phyloP scores from a whole-genome alignment of 2,329 filamentous ascomycete species.

The Colletotrichum lentis region DNA sequence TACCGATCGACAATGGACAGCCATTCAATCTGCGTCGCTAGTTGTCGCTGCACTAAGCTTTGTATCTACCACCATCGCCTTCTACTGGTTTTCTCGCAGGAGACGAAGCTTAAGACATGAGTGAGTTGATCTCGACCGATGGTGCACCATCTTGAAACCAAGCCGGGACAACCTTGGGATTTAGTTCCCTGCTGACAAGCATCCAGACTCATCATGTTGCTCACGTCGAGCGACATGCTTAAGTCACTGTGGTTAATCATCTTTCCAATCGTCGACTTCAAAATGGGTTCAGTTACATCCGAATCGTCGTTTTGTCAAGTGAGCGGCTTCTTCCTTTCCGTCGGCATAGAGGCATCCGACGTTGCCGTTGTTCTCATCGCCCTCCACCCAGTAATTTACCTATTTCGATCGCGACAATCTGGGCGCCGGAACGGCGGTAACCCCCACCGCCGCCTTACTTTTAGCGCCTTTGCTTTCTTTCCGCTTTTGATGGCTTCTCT shows the following conservation, averaged over 20 bases:
- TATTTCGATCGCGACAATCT: constrained; percentile 64
- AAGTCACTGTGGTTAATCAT: constrained; percentile 74
- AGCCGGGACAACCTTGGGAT: constrained; percentile 38
- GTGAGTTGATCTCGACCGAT: constrained; percentile 52
- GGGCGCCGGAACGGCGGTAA: constrained; percentile 71
- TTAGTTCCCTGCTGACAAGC: neutral
- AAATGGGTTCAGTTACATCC: constrained; percentile 58
- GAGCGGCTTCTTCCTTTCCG: constrained; percentile 71
- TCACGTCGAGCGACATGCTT: constrained; percentile 76
- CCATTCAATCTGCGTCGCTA: constrained; percentile 46
- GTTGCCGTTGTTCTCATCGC: constrained; percentile 79
- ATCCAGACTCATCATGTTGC: constrained; percentile 73
- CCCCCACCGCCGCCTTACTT: constrained; percentile 69
- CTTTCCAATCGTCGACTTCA: constrained; percentile 68
- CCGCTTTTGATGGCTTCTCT: constrained; percentile 68
- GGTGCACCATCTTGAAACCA: neutral
- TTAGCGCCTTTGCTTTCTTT: constrained; percentile 64
- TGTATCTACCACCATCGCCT: constrained; percentile 60
- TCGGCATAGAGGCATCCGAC: constrained; percentile 75
- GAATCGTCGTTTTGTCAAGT: constrained; percentile 69
- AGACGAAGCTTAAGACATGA: constrained; percentile 76
- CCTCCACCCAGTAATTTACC: constrained; percentile 75
- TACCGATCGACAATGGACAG: constrained; percentile 23
- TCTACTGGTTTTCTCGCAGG: constrained; percentile 80
- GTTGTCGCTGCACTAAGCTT: constrained; percentile 62